phyloP scores from a whole-genome alignment of 495 filamentous ascomycete species.

The Xylaria longipes region DNA sequence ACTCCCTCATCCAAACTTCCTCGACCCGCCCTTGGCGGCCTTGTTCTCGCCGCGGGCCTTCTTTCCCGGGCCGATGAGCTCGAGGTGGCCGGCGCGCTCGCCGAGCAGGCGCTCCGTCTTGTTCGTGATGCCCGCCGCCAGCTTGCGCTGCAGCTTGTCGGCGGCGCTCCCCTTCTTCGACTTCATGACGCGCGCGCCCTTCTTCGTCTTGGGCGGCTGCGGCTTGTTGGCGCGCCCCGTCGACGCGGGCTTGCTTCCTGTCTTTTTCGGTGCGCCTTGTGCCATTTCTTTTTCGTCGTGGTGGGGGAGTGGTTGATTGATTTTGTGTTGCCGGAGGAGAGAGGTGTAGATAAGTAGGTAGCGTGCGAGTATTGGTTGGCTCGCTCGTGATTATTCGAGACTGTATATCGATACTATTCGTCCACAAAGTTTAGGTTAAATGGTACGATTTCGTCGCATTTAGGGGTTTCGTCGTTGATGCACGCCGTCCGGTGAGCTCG shows the following conservation, averaged over 20 bases:
- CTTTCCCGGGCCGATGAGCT: slow-evolving; percentile 56
- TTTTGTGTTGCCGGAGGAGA: slow-evolving; percentile 5
- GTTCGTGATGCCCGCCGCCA: slow-evolving; percentile 48
- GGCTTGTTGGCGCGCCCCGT: slow-evolving; percentile 42
- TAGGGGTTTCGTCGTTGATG: not conserved
- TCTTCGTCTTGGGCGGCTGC: slow-evolving; percentile 42
- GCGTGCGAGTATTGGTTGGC: not conserved
- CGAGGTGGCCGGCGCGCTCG: slow-evolving; percentile 54
- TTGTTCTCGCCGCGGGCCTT: slow-evolving; percentile 37
- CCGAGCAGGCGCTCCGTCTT: slow-evolving; percentile 56
- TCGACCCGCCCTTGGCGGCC: slow-evolving; percentile 49
- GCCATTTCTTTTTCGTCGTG: slow-evolving; percentile 54
- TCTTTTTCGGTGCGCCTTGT: slow-evolving; percentile 53
- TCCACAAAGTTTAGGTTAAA: too few relatives aligned
- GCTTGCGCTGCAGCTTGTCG: slow-evolving; percentile 52
- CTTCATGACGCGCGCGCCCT: slow-evolving; percentile 45
- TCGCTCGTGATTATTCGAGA: not conserved
- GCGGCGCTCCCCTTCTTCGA: slow-evolving; percentile 45
- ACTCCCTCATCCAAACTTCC: slow-evolving; percentile 59
- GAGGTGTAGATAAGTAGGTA: not conserved
- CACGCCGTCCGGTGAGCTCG: not conserved
- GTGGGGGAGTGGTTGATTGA: slow-evolving; percentile 6
- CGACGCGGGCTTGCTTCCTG: slow-evolving; percentile 30
- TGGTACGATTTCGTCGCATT: not conserved
- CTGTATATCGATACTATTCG: not conserved